phyloP scores from a whole-genome alignment of 169 alveolate genomes.

The Cryptosporidium viatorum region DNA sequence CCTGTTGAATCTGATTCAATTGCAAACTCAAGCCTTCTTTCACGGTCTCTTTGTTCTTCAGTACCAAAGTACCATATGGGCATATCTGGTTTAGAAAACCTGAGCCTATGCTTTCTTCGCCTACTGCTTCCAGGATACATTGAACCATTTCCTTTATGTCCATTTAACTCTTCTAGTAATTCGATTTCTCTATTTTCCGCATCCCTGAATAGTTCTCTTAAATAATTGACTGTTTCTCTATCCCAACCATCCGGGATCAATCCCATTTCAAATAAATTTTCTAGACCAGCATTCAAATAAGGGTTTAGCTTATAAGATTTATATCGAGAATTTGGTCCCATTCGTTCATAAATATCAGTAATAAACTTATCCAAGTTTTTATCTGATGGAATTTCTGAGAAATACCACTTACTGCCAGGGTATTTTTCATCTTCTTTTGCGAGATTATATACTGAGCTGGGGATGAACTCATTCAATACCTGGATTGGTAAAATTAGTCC shows the following conservation, averaged over 20 bases:
- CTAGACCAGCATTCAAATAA: background rate
- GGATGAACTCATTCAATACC: slow-evolving; percentile 60
- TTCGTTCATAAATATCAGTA: slow-evolving; percentile 26
- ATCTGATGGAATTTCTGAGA: slow-evolving; percentile 62
- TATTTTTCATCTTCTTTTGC: slow-evolving; percentile 28
- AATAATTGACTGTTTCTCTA: slow-evolving; percentile 52
- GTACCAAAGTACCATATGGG: slow-evolving; percentile 75
- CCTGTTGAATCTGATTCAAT: slow-evolving; percentile 37
- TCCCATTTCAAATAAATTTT: background rate
- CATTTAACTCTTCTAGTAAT: slow-evolving; percentile 23
- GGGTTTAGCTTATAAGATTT: background rate
- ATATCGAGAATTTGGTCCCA: background rate
- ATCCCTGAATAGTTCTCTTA: slow-evolving; percentile 51
- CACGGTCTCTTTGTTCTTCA: slow-evolving; percentile 63
- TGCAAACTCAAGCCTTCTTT: slow-evolving; percentile 37
- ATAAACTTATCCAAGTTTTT: slow-evolving; percentile 19
- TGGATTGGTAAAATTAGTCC: slow-evolving; percentile 53
- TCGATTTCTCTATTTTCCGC: slow-evolving; percentile 64
- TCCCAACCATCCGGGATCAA: slow-evolving; percentile 36
- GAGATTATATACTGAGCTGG: background rate
- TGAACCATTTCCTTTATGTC: background rate
- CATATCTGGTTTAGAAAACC: slow-evolving; percentile 5
- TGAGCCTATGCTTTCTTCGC: slow-evolving; percentile 25
- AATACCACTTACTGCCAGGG: slow-evolving; percentile 66
- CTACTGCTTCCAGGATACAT: background rate